Conservation (phyloP, 768 basidiomycete genomes). For the Dentipellis sp. region DNA sequence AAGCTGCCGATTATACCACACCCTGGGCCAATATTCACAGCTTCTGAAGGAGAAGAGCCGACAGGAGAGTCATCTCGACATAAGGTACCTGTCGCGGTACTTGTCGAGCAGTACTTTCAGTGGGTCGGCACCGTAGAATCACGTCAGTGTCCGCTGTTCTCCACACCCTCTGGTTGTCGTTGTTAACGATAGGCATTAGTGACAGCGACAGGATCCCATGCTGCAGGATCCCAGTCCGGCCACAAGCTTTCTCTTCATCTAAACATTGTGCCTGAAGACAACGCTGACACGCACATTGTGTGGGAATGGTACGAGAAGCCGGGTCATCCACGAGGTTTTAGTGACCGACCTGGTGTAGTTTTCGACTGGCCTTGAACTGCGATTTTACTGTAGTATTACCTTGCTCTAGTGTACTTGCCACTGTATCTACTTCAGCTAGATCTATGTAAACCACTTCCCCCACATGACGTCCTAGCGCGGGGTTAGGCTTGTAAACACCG, state of each 20-base stretch:
- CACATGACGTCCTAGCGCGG: too few species aligned
- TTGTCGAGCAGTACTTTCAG: conserved; percentile 11
- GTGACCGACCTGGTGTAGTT: not conserved
- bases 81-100: not conserved
- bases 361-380: not conserved
- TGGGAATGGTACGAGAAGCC: conserved; percentile 5
- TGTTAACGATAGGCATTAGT: too few species aligned
- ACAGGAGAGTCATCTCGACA: conserved; percentile 2
- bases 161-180: not conserved
- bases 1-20: conserved; percentile 6
- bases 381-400: too few species aligned
- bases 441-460: too few species aligned
- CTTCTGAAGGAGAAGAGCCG: not conserved
- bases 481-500: too few species aligned
- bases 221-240: too few species aligned
- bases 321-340: conserved; percentile 2
- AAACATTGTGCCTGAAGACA: too few species aligned
- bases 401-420: too few species aligned
- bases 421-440: not conserved
- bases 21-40: not conserved
- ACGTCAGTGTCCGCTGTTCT: not conserved
- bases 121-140: conserved; percentile 10
- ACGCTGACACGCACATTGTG: not conserved
- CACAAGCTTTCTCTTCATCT: too few species aligned
- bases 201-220: too few species aligned